Evolutionary conservation across 2,329 filamentous ascomycete genomes (phyloP).

Genomic region (Ophiostoma ulmi): DNA sequence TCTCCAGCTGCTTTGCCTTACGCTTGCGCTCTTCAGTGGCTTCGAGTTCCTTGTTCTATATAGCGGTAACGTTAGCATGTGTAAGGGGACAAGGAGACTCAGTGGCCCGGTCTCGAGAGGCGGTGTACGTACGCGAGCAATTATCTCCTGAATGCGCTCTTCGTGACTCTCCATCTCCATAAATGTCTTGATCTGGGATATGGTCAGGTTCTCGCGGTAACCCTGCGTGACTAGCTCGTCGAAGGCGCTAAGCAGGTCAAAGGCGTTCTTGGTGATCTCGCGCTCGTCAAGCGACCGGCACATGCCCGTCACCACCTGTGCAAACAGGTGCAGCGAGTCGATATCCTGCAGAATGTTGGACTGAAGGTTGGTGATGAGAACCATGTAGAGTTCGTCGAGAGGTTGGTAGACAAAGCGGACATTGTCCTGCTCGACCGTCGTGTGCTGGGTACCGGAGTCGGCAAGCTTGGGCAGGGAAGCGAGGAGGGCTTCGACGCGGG

Average conservation of each 20-base stretch:
- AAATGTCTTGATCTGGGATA: slow-evolving; percentile 98
- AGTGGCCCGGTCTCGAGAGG: background rate
- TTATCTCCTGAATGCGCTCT: slow-evolving; percentile 97
- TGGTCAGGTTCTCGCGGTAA: slow-evolving; percentile 91
- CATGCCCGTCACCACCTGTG: slow-evolving; percentile 92
- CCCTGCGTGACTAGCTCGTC: slow-evolving; percentile 95
- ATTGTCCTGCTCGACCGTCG: slow-evolving; percentile 97
- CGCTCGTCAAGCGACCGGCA: slow-evolving; percentile 95
- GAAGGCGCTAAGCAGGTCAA: slow-evolving; percentile 92
- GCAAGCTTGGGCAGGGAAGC: slow-evolving; percentile 97
- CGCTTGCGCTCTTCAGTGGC: slow-evolving; percentile 97
- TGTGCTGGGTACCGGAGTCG: slow-evolving; percentile 93
- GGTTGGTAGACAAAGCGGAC: slow-evolving; percentile 99
- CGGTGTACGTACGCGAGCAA: slow-evolving; percentile 63
- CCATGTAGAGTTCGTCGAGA: slow-evolving; percentile 98
- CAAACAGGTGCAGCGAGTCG: slow-evolving; percentile 94
- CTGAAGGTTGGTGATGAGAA: slow-evolving; percentile 98
- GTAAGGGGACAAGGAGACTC: background rate
- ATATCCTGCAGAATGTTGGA: slow-evolving; percentile 99
- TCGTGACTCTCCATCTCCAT: slow-evolving; percentile 99
- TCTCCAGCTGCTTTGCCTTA: slow-evolving; percentile 96
- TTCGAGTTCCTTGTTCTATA: slow-evolving; percentile 93
- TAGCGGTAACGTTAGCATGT: slow-evolving; percentile 21
- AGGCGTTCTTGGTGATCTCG: slow-evolving; percentile 91
- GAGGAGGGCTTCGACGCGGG: slow-evolving; percentile 90